Conservation (phyloP, 140 eudicot species). For the Senecio squalidus region DNA sequence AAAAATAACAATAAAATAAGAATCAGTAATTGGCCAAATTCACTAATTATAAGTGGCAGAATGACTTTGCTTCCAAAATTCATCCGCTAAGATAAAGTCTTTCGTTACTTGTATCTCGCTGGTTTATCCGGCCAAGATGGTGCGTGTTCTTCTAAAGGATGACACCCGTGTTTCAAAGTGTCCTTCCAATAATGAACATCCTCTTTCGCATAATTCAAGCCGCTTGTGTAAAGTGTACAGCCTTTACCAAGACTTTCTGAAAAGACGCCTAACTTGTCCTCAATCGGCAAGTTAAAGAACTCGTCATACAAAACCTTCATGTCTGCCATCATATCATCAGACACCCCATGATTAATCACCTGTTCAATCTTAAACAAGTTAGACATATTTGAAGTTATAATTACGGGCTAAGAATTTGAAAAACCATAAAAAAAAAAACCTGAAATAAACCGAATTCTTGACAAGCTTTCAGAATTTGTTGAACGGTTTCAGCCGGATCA, state of each 20-base stretch:
- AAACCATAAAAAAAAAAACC: constrained; percentile 39
- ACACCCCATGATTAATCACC: constrained; percentile 62
- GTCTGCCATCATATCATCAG: constrained; percentile 26
- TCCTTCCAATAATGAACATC: constrained; percentile 57
- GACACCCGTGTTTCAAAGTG: constrained; percentile 38
- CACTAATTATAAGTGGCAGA: background rate
- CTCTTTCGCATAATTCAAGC: constrained; percentile 21
- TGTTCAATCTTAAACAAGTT: constrained; percentile 11
- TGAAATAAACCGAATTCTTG: constrained; percentile 68
- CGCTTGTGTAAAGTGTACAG: constrained; percentile 39
- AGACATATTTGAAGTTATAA: background rate
- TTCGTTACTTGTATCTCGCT: constrained; percentile 32
- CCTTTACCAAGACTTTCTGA: constrained; percentile 16
- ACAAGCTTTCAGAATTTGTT: constrained; percentile 45
- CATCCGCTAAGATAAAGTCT: background rate
- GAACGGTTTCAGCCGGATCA: constrained; percentile 18
- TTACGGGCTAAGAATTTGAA: background rate
- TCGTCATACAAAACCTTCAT: constrained; percentile 37
- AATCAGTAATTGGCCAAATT: background rate
- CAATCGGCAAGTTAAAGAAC: constrained; percentile 37
- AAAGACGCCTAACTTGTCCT: constrained; percentile 34
- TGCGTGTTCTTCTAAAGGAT: constrained; percentile 40
- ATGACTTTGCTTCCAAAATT: no score
- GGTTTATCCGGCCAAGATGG: constrained; percentile 52
- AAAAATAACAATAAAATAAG: background rate